Evolutionary conservation across 2,329 filamentous ascomycete species (phyloP).

Genomic region (Clonostachys sp.): DNA sequence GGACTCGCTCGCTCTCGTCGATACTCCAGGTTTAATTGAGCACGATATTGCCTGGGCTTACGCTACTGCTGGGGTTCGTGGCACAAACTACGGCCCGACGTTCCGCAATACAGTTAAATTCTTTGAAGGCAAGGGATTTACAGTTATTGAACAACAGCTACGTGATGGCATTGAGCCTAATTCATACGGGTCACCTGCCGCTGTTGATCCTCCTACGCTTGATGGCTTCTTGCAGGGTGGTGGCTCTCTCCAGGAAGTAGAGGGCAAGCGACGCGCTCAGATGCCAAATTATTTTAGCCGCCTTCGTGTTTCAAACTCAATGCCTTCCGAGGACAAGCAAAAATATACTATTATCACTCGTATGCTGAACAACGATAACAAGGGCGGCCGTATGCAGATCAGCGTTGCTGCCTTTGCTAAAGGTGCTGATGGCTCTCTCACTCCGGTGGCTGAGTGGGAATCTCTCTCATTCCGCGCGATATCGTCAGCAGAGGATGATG

Average conservation of each 20-base stretch:
- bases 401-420: slow-evolving; percentile 14
- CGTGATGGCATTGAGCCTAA: slow-evolving; percentile 8
- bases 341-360: slow-evolving; percentile 14
- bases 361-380: slow-evolving; percentile 12
- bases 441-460: neutral
- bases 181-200: slow-evolving; percentile 12
- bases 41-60: slow-evolving; percentile 2
- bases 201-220: slow-evolving; percentile 17
- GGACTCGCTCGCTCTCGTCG: slow-evolving; percentile 2
- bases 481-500: neutral
- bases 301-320: slow-evolving; percentile 19
- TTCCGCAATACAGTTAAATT: slow-evolving; percentile 13
- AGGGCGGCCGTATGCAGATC: slow-evolving; percentile 13
- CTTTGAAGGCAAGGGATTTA: slow-evolving; percentile 11
- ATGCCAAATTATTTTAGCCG: slow-evolving; percentile 21
- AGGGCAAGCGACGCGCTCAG: slow-evolving; percentile 12
- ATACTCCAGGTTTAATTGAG: slow-evolving; percentile 2
- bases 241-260: slow-evolving; percentile 10
- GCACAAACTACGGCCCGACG: slow-evolving; percentile 15
- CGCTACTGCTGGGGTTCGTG: slow-evolving; percentile 1
- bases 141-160: slow-evolving; percentile 11
- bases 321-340: slow-evolving; percentile 9
- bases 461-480: neutral
- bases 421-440: neutral
- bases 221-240: slow-evolving; percentile 17